Evolutionary conservation across 1,284 basidiomycete species (phyloP).

Genomic region (Fomitopsis palustris): DNA sequence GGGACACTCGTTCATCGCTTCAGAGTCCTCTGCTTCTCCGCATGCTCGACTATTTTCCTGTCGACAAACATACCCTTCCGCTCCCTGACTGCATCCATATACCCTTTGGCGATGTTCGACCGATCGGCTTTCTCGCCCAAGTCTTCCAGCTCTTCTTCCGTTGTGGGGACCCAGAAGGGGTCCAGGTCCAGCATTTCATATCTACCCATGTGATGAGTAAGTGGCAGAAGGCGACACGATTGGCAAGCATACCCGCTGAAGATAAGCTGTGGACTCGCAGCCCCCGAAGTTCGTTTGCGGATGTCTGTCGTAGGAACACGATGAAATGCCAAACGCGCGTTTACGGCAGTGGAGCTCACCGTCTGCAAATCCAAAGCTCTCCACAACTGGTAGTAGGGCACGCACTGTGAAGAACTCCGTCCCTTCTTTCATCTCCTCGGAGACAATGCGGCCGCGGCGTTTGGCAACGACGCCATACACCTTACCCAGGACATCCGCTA

Average conservation of each 20-base stretch:
- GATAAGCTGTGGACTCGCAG: slow-evolving; percentile 94
- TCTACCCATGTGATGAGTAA: slow-evolving; percentile 32
- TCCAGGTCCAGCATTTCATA: slow-evolving; percentile 90
- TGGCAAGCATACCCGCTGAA: slow-evolving; percentile 79
- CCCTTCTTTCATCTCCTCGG: slow-evolving; percentile 99
- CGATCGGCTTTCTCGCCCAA: slow-evolving; percentile 95
- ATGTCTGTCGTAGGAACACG: slow-evolving; percentile 61
- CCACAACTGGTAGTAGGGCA: slow-evolving; percentile 91
- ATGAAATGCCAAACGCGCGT: neutral
- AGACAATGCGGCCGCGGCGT: slow-evolving; percentile 87
- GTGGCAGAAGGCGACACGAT: neutral
- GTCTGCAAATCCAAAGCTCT: slow-evolving; percentile 97
- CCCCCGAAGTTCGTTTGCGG: slow-evolving; percentile 93
- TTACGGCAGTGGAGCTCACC: slow-evolving; percentile 43
- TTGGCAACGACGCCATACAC: slow-evolving; percentile 95
- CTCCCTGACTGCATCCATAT: slow-evolving; percentile 90
- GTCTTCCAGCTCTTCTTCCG: slow-evolving; percentile 97
- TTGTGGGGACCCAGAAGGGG: slow-evolving; percentile 99
- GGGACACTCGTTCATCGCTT: slow-evolving; percentile 54
- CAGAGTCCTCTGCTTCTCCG: slow-evolving; percentile 96
- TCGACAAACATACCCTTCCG: slow-evolving; percentile 97
- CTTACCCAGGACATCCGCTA: slow-evolving; percentile 96
- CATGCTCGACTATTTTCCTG: slow-evolving; percentile 88
- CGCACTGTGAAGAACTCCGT: slow-evolving; percentile 93
- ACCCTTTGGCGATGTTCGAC: slow-evolving; percentile 90